These are phyloP conservation scores for Pinus taeda DNA, from an alignment of 75 land plant genomes.

Conservation along the genomic window DNA sequence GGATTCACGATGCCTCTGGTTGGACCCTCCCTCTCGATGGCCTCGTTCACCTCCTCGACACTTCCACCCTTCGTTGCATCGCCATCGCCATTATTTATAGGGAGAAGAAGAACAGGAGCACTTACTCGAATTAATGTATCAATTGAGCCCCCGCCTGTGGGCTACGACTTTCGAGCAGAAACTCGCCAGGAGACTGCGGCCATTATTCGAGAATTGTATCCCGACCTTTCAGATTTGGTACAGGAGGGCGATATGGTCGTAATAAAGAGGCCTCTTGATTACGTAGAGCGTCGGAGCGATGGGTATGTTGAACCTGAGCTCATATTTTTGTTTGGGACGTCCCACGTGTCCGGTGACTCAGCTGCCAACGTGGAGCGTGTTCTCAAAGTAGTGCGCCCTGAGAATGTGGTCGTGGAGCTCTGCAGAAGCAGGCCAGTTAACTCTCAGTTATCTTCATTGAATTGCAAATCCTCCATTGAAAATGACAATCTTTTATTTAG, in stretches of 20 bases:
- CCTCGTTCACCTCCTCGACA: too few species aligned
- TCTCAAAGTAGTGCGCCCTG: slow-evolving; percentile 60
- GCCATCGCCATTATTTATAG: too few species aligned
- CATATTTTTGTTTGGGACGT: slow-evolving; percentile 76
- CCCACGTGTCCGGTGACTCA: slow-evolving; percentile 61
- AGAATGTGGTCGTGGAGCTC: slow-evolving; percentile 91
- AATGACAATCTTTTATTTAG: too few species aligned
- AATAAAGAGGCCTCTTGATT: slow-evolving; percentile 47
- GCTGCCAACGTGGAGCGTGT: slow-evolving; percentile 69
- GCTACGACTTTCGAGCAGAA: slow-evolving; percentile 39
- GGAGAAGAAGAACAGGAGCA: too few species aligned
- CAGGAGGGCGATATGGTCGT: slow-evolving; percentile 62
- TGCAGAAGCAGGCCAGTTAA: slow-evolving; percentile 86
- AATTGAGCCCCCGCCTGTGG: slow-evolving; percentile 34
- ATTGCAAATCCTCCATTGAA: too few species aligned
- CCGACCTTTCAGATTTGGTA: slow-evolving; percentile 67
- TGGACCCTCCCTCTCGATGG: too few species aligned
- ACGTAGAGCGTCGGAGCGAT: slow-evolving; percentile 56
- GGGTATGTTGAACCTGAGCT: slow-evolving; percentile 75
- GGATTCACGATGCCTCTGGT: too few species aligned
- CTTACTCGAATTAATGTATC: too few species aligned
- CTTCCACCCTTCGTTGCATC: too few species aligned
- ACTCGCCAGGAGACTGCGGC: slow-evolving; percentile 20
- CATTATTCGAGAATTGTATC: slow-evolving; percentile 28
- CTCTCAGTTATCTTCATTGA: too few species aligned